These are phyloP conservation scores for Geotrichum restrictum DNA, from an alignment of 1,139 yeast genomes.

Conservation along the genomic window DNA sequence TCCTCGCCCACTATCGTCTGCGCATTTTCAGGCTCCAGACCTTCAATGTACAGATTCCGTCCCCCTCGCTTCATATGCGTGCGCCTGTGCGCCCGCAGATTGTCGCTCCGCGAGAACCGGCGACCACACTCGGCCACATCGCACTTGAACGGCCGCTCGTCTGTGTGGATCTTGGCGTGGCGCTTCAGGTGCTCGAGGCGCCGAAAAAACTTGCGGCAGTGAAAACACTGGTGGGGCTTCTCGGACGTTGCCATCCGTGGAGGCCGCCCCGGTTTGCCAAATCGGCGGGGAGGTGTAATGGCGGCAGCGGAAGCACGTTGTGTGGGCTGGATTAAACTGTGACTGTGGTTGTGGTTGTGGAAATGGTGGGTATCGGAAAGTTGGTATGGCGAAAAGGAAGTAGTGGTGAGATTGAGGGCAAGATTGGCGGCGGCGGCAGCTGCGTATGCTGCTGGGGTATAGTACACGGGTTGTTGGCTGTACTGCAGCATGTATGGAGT, in stretches of 20 bases:
- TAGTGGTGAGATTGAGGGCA: slow-evolving; percentile 10
- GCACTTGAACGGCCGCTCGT: slow-evolving; percentile 82
- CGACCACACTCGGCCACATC: slow-evolving; percentile 61
- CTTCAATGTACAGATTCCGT: slow-evolving; percentile 41
- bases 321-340: no score
- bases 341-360: background rate
- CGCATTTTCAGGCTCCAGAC: slow-evolving; percentile 46
- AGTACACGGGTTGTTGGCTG: slow-evolving; percentile 6
- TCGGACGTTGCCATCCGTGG: slow-evolving; percentile 31
- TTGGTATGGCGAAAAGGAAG: background rate
- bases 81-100: slow-evolving; percentile 71
- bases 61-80: slow-evolving; percentile 59
- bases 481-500: background rate
- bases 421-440: slow-evolving; percentile 14
- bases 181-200: slow-evolving; percentile 91
- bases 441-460: slow-evolving; percentile 6
- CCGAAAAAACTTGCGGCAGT: slow-evolving; percentile 72
- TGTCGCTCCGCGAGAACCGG: slow-evolving; percentile 73
- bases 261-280: slow-evolving; percentile 7
- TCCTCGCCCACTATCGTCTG: background rate
- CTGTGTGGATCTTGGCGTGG: slow-evolving; percentile 82
- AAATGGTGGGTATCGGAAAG: background rate
- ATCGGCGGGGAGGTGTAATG: no score
- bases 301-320: background rate
- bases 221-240: slow-evolving; percentile 63